These are phyloP conservation scores for Chytridiales sp. DNA, from an alignment of 371 early-diverging fungal genomes.

Conservation along the genomic window DNA sequence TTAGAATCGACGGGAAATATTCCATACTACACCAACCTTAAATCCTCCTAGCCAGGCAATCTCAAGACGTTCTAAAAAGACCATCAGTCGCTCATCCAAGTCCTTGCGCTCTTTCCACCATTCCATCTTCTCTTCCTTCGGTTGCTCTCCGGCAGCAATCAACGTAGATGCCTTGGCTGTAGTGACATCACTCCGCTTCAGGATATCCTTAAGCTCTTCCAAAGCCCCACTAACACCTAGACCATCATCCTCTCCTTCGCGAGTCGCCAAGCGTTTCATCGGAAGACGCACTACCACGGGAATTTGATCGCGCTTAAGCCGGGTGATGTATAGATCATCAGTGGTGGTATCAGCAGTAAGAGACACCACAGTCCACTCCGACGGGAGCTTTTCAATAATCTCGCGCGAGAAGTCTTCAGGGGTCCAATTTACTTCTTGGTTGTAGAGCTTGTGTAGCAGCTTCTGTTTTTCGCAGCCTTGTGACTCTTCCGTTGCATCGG, in stretches of 20 bases:
- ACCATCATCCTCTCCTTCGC: slow-evolving; percentile 46
- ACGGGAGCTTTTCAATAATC: slow-evolving; percentile 60
- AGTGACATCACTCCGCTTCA: slow-evolving; percentile 57
- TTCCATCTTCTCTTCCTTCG: slow-evolving; percentile 57
- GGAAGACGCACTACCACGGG: slow-evolving; percentile 75
- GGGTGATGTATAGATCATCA: slow-evolving; percentile 66
- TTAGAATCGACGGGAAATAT: neutral
- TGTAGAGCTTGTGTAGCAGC: neutral
- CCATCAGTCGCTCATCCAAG: slow-evolving; percentile 66
- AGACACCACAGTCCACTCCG: slow-evolving; percentile 68
- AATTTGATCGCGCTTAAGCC: slow-evolving; percentile 47
- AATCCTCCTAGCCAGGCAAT: slow-evolving; percentile 82
- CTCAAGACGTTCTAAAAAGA: slow-evolving; percentile 64
- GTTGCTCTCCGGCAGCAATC: slow-evolving; percentile 15
- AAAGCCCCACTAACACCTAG: slow-evolving; percentile 45
- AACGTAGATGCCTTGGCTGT: slow-evolving; percentile 29
- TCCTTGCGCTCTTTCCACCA: slow-evolving; percentile 79
- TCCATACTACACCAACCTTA: slow-evolving; percentile 27
- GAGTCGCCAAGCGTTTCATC: slow-evolving; percentile 54
- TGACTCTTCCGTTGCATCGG: neutral
- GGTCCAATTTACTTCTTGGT: neutral
- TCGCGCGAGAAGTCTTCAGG: slow-evolving; percentile 45
- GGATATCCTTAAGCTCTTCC: slow-evolving; percentile 54
- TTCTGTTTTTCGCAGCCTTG: neutral
- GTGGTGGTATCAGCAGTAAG: slow-evolving; percentile 65